phyloP scores from a whole-genome alignment of 2,329 filamentous ascomycete species.

The Plectosphaerella sp. region DNA sequence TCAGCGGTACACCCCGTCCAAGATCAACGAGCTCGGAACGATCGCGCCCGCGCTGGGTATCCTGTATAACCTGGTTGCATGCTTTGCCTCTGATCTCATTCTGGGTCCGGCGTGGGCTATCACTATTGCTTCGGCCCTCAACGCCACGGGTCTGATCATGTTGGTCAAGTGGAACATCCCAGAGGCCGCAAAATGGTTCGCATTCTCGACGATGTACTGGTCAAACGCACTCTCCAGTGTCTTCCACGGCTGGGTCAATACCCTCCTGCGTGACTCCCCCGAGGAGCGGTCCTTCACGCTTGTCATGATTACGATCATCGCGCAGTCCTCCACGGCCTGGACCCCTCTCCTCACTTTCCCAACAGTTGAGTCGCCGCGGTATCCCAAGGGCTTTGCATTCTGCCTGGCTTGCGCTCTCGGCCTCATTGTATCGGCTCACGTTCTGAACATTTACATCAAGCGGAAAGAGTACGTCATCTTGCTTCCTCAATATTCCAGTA shows the following conservation, averaged over 20 bases:
- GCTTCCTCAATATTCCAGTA: too few species aligned
- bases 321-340: slow-evolving; percentile 52
- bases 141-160: slow-evolving; percentile 48
- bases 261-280: slow-evolving; percentile 36
- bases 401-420: slow-evolving; percentile 7
- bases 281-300: slow-evolving; percentile 44
- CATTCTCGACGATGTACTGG: slow-evolving; percentile 42
- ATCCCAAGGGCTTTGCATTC: slow-evolving; percentile 36
- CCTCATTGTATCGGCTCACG: slow-evolving; percentile 9
- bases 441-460: slow-evolving; percentile 10
- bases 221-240: slow-evolving; percentile 49
- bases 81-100: slow-evolving; percentile 50
- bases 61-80: slow-evolving; percentile 48
- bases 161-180: slow-evolving; percentile 52
- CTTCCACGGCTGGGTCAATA: slow-evolving; percentile 53
- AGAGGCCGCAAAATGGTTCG: slow-evolving; percentile 48
- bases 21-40: slow-evolving; percentile 46
- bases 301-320: slow-evolving; percentile 45
- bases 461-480: slow-evolving; percentile 7
- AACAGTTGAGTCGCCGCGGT: slow-evolving; percentile 37
- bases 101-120: slow-evolving; percentile 51
- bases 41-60: slow-evolving; percentile 51
- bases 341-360: slow-evolving; percentile 47
- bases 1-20: slow-evolving; percentile 36
- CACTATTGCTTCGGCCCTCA: slow-evolving; percentile 43